Evolutionary conservation across 2,329 filamentous ascomycete species (phyloP).

Genomic region (Zymoseptoria brevis): DNA sequence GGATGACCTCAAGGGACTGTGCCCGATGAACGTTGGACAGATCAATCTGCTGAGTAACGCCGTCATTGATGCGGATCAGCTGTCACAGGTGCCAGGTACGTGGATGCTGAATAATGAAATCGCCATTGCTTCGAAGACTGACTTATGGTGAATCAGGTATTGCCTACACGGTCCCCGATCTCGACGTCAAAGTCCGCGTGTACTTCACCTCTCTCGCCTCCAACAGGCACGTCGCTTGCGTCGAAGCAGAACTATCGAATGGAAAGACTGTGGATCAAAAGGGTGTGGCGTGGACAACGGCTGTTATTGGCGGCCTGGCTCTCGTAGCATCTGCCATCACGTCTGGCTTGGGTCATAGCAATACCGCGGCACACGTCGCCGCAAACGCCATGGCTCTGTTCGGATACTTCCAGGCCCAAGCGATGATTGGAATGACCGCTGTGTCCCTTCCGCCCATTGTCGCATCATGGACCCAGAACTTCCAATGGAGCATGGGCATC

Average conservation of each 20-base stretch:
- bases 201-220: conserved; percentile 66
- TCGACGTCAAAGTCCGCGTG: conserved; percentile 77
- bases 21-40: conserved; percentile 81
- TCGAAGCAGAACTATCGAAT: conserved; percentile 82
- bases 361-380: conserved; percentile 89
- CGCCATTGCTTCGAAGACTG: background rate
- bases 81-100: conserved; percentile 60
- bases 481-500: conserved; percentile 97
- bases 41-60: conserved; percentile 70
- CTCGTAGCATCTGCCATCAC: conserved; percentile 79
- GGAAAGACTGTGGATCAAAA: conserved; percentile 84
- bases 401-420: conserved; percentile 88
- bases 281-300: conserved; percentile 82
- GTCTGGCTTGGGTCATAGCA: conserved; percentile 83
- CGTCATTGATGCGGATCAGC: conserved; percentile 47
- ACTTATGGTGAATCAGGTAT: conserved; percentile 46
- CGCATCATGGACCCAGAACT: conserved; percentile 90
- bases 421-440: conserved; percentile 77
- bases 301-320: conserved; percentile 76
- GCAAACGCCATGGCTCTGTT: conserved; percentile 92
- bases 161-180: conserved; percentile 80
- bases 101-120: conserved; percentile 1
- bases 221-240: conserved; percentile 65
- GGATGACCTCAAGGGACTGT: conserved; percentile 62
- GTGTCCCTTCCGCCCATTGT: conserved; percentile 81